Percentiles rank a stretch among this genome's conserved stretches.
phyloP scores from a whole-genome alignment of 2,329 filamentous ascomycete species.

The Trichophaea hybrida region DNA sequence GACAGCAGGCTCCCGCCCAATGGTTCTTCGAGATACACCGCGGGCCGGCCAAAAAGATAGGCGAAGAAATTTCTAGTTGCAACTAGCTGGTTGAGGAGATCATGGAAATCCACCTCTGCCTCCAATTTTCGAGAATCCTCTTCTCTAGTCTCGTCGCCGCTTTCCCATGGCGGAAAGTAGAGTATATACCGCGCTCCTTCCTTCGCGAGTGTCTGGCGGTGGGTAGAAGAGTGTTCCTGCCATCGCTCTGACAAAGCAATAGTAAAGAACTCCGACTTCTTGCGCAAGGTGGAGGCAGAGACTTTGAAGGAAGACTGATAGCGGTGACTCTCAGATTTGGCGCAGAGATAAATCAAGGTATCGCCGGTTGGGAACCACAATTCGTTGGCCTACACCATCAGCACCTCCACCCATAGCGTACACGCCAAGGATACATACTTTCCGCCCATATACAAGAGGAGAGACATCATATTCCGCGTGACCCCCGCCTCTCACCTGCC shows the following conservation, averaged over 20 bases:
- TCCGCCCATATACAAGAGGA: not conserved
- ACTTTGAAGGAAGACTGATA: not conserved
- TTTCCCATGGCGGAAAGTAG: conserved; percentile 6
- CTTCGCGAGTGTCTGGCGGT: not conserved
- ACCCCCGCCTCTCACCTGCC: not conserved
- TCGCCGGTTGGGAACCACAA: conserved; percentile 5
- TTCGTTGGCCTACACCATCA: not conserved
- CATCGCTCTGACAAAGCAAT: conserved; percentile 1
- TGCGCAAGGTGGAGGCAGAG: not conserved
- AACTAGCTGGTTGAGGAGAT: not conserved
- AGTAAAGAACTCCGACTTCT: conserved; percentile 3
- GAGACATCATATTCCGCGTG: conserved; percentile 1
- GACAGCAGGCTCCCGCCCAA: not conserved
- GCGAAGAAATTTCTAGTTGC: conserved; percentile 5
- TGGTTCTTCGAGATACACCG: not conserved
- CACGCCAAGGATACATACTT: not conserved
- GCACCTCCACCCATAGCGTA: not conserved
- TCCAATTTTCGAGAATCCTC: not conserved
- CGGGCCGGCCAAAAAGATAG: not conserved
- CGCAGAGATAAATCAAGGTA: conserved; percentile 1
- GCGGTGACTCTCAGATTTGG: not conserved
- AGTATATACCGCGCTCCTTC: conserved; percentile 1
- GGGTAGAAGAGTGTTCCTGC: not conserved
- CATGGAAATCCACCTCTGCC: not conserved
- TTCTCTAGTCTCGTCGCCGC: not conserved